Conservation (phyloP, 768 basidiomycete species). For the Lentinula raphanica region DNA sequence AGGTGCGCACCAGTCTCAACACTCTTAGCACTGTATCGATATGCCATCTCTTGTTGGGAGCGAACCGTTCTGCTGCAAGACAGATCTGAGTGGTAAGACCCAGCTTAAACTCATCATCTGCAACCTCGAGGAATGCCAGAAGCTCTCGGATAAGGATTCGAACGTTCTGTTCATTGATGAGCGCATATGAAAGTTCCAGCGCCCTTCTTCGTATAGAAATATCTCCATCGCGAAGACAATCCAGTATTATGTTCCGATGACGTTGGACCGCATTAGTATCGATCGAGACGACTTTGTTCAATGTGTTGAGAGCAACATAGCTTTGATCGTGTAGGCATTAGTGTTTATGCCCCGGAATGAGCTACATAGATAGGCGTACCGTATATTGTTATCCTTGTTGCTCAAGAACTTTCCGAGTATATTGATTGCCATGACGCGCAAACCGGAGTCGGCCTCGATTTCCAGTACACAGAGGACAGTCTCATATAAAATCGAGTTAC, state of each 20-base stretch:
- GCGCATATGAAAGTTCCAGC: constrained; percentile 92
- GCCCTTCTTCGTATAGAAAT: constrained; percentile 97
- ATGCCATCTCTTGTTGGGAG: constrained; percentile 98
- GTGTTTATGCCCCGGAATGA: not conserved
- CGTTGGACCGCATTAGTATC: constrained; percentile 98
- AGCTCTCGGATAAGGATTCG: constrained; percentile 89
- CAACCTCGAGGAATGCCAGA: constrained; percentile 93
- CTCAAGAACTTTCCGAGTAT: constrained; percentile 97
- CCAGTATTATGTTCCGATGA: constrained; percentile 97
- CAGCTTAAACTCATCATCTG: constrained; percentile 98
- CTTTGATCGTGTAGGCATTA: constrained; percentile 34
- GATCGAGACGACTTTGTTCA: constrained; percentile 97
- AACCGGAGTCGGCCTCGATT: constrained; percentile 92
- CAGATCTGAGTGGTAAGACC: constrained; percentile 98
- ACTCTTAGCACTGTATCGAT: constrained; percentile 95
- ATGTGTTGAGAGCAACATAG: constrained; percentile 95
- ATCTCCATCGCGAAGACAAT: constrained; percentile 97
- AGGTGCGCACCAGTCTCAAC: constrained; percentile 70
- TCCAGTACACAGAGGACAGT: constrained; percentile 94
- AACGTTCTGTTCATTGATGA: constrained; percentile 94
- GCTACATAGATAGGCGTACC: constrained; percentile 45
- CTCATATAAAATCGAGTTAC: constrained; percentile 96
- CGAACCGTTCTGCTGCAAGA: constrained; percentile 91
- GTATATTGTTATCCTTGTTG: constrained; percentile 97
- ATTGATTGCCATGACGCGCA: constrained; percentile 99